phyloP scores from a whole-genome alignment of 345 rosid species.

The Eucalyptus virginea region DNA sequence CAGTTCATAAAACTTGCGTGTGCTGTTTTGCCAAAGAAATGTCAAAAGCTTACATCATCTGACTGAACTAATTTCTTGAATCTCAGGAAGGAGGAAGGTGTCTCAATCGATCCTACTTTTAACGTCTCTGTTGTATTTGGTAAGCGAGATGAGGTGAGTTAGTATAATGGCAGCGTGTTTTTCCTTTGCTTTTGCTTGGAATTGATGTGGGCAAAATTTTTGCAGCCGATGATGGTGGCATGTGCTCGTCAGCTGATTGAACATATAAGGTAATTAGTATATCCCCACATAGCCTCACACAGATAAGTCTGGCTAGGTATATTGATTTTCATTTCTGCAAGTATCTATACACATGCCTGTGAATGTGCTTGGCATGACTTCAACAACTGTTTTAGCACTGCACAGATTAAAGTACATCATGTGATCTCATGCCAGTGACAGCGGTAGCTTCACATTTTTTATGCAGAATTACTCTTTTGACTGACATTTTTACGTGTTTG shows the following conservation, averaged over 20 bases:
- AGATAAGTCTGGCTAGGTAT: neutral
- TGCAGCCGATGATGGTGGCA: conserved; percentile 71
- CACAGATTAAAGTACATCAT: neutral
- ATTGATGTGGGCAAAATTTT: neutral
- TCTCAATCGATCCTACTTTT: conserved; percentile 65
- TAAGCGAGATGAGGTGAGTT: conserved; percentile 76
- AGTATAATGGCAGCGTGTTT: neutral
- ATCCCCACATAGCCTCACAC: neutral
- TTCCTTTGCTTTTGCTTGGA: neutral
- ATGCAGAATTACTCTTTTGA: neutral
- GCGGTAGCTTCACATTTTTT: neutral
- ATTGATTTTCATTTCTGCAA: neutral
- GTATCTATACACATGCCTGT: neutral
- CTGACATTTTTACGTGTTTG: neutral
- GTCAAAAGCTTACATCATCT: neutral
- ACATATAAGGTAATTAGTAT: conserved; percentile 47
- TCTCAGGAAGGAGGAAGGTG: conserved; percentile 80
- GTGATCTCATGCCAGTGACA: neutral
- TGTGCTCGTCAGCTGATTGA: conserved; percentile 84
- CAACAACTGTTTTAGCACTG: neutral
- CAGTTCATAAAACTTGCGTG: neutral
- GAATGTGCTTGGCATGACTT: neutral
- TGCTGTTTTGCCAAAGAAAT: neutral
- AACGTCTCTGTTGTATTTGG: conserved; percentile 81
- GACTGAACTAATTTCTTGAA: neutral